Conservation (phyloP, 78 protist species). For the Chrysochromulina tobinii region DNA sequence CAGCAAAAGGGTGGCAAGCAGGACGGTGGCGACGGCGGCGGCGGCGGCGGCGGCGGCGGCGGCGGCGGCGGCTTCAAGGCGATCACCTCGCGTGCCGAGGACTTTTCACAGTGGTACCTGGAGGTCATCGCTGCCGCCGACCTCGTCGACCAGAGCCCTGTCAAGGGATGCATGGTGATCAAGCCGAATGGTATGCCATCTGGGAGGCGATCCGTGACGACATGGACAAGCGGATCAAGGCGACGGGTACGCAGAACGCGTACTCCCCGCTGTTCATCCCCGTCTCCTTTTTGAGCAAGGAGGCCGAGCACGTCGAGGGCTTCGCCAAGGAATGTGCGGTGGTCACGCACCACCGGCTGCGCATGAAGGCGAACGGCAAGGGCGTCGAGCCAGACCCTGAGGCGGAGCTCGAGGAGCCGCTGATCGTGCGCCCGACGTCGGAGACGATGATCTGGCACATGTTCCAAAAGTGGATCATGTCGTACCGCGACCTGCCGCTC, state of each 20-base stretch:
- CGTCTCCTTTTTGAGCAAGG: conserved; percentile 43
- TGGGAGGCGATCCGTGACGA: conserved; percentile 35
- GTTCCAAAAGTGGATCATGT: conserved; percentile 66
- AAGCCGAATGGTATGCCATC: conserved; percentile 53
- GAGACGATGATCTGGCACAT: conserved; percentile 75
- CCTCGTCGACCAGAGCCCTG: conserved; percentile 63
- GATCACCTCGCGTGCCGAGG: not conserved
- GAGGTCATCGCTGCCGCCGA: conserved; percentile 39
- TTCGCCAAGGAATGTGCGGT: conserved; percentile 46
- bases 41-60: not conserved
- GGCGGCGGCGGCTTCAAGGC: not conserved
- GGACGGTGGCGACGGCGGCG: not conserved
- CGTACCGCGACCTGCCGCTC: conserved; percentile 72
- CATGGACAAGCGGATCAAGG: conserved; percentile 51
- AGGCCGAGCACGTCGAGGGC: conserved; percentile 71
- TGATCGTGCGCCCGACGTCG: conserved; percentile 70
- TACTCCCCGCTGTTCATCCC: conserved; percentile 72
- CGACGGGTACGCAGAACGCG: conserved; percentile 42
- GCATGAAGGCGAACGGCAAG: not conserved
- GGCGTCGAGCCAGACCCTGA: conserved; percentile 53
- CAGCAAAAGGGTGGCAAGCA: no score
- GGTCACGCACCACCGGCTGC: conserved; percentile 47
- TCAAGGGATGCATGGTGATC: conserved; percentile 64
- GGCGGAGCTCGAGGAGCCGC: conserved; percentile 47
- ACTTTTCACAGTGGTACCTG: conserved; percentile 4